Base-by-base conservation (phyloP, 78 protist genomes). In the Creolimax fragrantissima region DNA sequence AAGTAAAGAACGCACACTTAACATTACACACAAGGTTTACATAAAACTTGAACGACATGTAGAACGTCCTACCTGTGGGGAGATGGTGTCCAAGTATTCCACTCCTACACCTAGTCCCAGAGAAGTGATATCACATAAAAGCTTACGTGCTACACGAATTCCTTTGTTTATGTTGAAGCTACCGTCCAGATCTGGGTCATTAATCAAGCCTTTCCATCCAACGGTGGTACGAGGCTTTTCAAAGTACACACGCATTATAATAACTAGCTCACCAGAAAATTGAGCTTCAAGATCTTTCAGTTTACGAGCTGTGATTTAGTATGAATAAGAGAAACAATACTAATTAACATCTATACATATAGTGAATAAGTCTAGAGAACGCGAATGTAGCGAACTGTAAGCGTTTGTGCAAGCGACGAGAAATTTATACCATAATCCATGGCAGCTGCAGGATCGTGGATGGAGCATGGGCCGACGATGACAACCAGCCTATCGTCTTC, bases 181-280 rank as follows among this genome's bases (percentile, higher is more conserved):
- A 4, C 92, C 92, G 81, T 94, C 90, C 86, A 94, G 85, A 44
- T 84, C 81, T 5, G 96, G 96, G 74, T 95, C 96, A 89, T 95
- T 95, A 90, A 95, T 92, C 11, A 95, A 93, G 2, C 96, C 96
- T 66, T 95, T 95, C 96, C 96, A 95, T 5, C 96, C 96, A 2
- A 95, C 94, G 3, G 94, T 93, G 24, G 96, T 95, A 5, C 96
- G 89, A 3, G 96, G 96, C 91, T 95, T 95, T 83, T 95, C 96
- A 74, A 95, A 95, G 95, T 95, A 95, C 66, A 93, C 95, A 35
- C 96, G 90, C 96, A 95, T 95, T n/a, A 93, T 43, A 7, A 95
- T 91, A 43, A 93, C 2, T 42, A 95, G 93, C 17, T 93, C 96
- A 11, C 35, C 92, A 17, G 84, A 3, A 24, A 44, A 47, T 89